Evolutionary conservation across 441 rosid genomes (phyloP).

Genomic region (Geranium incanum): DNA sequence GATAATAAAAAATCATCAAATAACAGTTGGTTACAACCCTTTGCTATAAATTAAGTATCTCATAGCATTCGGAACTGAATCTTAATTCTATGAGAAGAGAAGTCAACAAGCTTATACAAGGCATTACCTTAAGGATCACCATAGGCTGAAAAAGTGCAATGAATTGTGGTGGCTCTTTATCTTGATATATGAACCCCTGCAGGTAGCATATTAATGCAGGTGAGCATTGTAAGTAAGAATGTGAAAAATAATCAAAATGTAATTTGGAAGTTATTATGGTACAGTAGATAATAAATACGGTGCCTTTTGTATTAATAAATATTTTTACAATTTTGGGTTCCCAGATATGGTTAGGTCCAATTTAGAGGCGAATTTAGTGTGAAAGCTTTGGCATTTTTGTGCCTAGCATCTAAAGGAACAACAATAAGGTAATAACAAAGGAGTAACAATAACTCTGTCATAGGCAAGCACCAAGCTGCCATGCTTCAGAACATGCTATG

Average conservation of each 20-base stretch:
- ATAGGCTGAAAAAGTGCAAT: slow-evolving; percentile 90
- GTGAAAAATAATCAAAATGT: background rate
- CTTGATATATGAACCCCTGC: slow-evolving; percentile 85
- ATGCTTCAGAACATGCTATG: background rate
- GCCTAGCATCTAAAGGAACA: too few species aligned
- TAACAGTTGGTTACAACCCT: background rate
- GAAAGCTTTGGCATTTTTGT: background rate
- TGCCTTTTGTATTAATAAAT: background rate
- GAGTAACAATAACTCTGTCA: too few species aligned
- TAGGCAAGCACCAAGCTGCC: background rate
- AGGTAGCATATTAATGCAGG: slow-evolving; percentile 11
- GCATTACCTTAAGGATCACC: slow-evolving; percentile 77
- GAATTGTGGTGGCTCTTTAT: slow-evolving; percentile 93
- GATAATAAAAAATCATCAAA: slow-evolving; percentile 2
- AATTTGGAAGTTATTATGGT: background rate
- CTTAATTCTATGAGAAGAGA: slow-evolving; percentile 1
- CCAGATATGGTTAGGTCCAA: background rate
- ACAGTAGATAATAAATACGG: too few species aligned
- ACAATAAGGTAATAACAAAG: too few species aligned
- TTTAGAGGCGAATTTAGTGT: background rate
- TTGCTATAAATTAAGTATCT: slow-evolving; percentile 11
- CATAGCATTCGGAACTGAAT: background rate
- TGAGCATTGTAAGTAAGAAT: background rate
- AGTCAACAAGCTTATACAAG: slow-evolving; percentile 7
- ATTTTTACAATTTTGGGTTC: background rate